Conservation (phyloP, 495 filamentous ascomycete genomes). For the Penicillium roqueforti region DNA sequence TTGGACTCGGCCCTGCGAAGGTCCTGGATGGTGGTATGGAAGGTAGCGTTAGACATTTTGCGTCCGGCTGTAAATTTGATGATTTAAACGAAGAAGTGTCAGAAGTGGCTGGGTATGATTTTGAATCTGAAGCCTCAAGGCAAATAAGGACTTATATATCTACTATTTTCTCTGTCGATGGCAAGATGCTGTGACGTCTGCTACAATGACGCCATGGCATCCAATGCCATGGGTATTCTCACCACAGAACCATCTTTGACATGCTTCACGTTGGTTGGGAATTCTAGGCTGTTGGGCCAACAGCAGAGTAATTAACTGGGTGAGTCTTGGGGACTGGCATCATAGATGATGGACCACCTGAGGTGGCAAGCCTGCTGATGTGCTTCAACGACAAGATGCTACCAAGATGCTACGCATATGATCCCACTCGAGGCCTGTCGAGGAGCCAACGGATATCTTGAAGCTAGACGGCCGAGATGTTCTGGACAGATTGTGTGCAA, state of each 20-base stretch:
- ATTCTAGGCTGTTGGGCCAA: neutral
- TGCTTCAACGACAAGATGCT: too few relatives aligned
- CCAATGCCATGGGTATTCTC: constrained; percentile 7
- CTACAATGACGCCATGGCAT: constrained; percentile 19
- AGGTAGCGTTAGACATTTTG: constrained; percentile 48
- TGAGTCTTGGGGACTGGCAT: neutral
- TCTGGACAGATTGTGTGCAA: constrained; percentile 1
- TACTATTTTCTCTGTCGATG: neutral
- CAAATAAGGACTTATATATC: constrained; percentile 8
- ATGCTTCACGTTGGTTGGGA: neutral
- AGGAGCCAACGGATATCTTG: neutral
- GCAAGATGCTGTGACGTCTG: constrained; percentile 15
- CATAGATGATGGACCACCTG: neutral
- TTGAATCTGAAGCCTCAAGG: neutral
- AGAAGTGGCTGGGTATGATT: neutral
- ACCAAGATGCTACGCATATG: neutral
- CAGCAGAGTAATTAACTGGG: neutral
- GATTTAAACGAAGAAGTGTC: neutral
- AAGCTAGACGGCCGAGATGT: neutral
- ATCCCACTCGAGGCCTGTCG: neutral
- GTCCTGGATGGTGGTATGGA: constrained; percentile 50
- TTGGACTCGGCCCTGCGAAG: constrained; percentile 50
- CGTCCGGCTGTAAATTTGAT: neutral
- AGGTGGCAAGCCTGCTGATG: neutral
- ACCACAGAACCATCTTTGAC: constrained; percentile 8